phyloP scores from a whole-genome alignment of 768 basidiomycete species.

The Mycena amicta region DNA sequence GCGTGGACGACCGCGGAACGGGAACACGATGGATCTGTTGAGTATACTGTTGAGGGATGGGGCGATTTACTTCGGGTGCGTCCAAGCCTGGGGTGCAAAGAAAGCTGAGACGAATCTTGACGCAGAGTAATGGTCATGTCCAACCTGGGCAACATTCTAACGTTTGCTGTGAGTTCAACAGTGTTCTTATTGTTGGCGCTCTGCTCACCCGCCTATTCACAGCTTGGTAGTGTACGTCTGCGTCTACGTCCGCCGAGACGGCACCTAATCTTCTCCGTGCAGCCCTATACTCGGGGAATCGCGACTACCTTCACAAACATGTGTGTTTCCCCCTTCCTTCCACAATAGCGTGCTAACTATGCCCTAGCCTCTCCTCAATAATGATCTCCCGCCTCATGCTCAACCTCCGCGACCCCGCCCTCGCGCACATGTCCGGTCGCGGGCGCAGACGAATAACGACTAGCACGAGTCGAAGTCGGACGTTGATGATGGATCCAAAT shows the following conservation, averaged over 20 bases:
- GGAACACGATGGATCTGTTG: neutral
- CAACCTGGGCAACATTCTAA: conserved; percentile 14
- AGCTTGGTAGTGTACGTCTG: conserved; percentile 2
- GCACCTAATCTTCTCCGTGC: neutral
- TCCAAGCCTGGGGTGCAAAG: too few relatives aligned
- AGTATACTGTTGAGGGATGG: conserved; percentile 16
- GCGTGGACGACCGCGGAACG: neutral
- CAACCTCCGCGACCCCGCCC: conserved; percentile 15
- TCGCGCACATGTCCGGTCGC: conserved; percentile 2
- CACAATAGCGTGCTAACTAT: too few relatives aligned
- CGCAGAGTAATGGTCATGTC: conserved; percentile 9
- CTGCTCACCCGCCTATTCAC: neutral
- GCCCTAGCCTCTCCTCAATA: conserved; percentile 9
- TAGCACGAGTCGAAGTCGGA: too few relatives aligned
- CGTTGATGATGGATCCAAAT: neutral
- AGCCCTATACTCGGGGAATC: conserved; percentile 11
- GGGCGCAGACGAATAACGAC: neutral
- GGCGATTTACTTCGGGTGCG: conserved; percentile 15
- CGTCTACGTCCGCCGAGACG: neutral
- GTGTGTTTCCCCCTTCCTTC: neutral
- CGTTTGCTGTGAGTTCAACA: conserved; percentile 8
- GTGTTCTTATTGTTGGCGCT: neutral
- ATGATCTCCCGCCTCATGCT: conserved; percentile 19
- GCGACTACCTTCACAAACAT: conserved; percentile 13
- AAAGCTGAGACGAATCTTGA: too few relatives aligned